Conservation (phyloP, 495 filamentous ascomycete genomes). For the Cryomyces minteri region DNA sequence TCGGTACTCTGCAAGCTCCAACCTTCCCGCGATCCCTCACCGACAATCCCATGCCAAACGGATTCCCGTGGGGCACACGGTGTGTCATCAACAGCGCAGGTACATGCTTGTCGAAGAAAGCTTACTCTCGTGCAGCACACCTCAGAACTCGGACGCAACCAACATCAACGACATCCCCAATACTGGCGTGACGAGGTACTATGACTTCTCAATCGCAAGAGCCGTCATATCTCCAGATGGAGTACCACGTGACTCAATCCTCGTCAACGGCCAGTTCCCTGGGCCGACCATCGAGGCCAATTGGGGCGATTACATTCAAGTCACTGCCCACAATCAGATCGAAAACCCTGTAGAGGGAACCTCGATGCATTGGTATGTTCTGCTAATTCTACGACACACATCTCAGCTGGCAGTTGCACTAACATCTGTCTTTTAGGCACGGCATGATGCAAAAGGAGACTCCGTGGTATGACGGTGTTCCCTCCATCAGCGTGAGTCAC, state of each 20-base stretch:
- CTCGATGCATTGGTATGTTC: conserved; percentile 7
- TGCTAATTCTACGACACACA: too few species aligned
- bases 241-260: conserved; percentile 26
- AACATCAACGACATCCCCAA: conserved; percentile 2
- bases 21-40: too few species aligned
- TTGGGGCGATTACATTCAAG: conserved; percentile 13
- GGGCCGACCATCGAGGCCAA: conserved; percentile 13
- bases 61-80: too few species aligned
- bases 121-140: too few species aligned
- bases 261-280: conserved; percentile 21
- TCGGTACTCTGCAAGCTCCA: too few species aligned
- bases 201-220: conserved; percentile 34
- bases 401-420: too few species aligned
- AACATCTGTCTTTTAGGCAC: background rate
- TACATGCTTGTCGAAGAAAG: too few species aligned
- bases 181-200: conserved; percentile 25
- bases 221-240: conserved; percentile 26
- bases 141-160: background rate
- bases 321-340: conserved; percentile 9
- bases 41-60: too few species aligned
- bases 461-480: conserved; percentile 10
- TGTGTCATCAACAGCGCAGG: too few species aligned
- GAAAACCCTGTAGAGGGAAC: conserved; percentile 8
- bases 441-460: conserved; percentile 7
- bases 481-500: background rate